phyloP scores from a whole-genome alignment of 306 rosid species.

The Cucurbita ficifolia region DNA sequence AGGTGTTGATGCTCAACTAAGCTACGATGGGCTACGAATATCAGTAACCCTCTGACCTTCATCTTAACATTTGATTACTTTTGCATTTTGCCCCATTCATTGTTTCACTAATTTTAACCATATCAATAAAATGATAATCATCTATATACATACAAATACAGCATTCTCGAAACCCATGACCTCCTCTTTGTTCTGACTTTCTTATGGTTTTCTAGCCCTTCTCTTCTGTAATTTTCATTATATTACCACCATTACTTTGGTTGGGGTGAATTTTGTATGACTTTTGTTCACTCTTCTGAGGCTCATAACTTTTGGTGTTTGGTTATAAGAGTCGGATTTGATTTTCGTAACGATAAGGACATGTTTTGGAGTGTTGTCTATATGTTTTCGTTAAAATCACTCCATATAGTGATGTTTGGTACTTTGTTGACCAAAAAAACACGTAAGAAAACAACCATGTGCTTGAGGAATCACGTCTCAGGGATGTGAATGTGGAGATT shows the following conservation, averaged over 20 bases:
- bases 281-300: background rate
- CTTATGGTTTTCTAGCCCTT: background rate
- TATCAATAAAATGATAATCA: background rate
- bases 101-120: background rate
- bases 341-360: background rate
- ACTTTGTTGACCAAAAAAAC: no score
- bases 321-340: background rate
- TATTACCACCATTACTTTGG: background rate
- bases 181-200: background rate
- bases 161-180: background rate
- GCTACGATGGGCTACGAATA: conserved; percentile 76
- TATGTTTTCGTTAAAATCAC: no score
- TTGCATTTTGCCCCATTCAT: background rate
- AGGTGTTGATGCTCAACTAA: conserved; percentile 72
- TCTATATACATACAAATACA: background rate
- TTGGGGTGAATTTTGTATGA: background rate
- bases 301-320: background rate
- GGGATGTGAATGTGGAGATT: no score
- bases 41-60: conserved; percentile 34
- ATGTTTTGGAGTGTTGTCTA: no score
- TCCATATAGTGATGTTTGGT: no score
- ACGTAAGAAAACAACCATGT: no score
- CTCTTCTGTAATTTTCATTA: background rate
- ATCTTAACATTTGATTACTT: background rate
- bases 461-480: no score